A percentile compares a stretch with the other conserved stretches of the same genome.
Conservation (phyloP, 345 rosid genomes). For the Rhodamnia rubescens region DNA sequence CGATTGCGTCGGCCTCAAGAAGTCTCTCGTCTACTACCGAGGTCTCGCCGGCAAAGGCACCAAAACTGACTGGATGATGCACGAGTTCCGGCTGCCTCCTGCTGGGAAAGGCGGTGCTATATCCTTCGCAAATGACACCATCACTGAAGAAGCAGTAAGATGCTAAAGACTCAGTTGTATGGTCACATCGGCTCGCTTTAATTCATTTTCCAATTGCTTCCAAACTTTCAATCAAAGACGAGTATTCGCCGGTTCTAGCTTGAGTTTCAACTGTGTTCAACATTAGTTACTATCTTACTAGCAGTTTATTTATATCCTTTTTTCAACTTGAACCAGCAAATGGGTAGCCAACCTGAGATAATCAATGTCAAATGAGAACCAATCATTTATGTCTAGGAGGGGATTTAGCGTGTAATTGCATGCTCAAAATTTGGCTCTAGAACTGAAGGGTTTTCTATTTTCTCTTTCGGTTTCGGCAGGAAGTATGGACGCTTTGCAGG, state of each 20-base stretch:
- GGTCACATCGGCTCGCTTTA: background rate
- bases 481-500: conserved; percentile 15
- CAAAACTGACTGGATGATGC: conserved; percentile 21
- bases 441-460: background rate
- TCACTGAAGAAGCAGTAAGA: conserved; percentile 7
- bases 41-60: conserved; percentile 11
- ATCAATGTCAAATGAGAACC: background rate
- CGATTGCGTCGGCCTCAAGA: conserved; percentile 12
- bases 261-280: background rate
- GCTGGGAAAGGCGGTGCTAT: background rate
- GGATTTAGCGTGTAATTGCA: background rate
- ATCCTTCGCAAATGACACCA: background rate
- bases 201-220: background rate
- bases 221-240: background rate
- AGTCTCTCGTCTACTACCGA: conserved; percentile 13
- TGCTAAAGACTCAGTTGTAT: background rate
- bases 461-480: conserved; percentile 1
- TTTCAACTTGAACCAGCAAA: background rate
- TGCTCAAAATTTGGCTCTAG: background rate
- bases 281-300: background rate
- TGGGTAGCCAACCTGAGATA: background rate
- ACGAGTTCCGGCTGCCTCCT: conserved; percentile 15
- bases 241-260: background rate
- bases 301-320: background rate
- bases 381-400: background rate